Evolutionary conservation across 2,329 filamentous ascomycete species (phyloP).

Genomic region (Macrophomina pseudophaseolina): DNA sequence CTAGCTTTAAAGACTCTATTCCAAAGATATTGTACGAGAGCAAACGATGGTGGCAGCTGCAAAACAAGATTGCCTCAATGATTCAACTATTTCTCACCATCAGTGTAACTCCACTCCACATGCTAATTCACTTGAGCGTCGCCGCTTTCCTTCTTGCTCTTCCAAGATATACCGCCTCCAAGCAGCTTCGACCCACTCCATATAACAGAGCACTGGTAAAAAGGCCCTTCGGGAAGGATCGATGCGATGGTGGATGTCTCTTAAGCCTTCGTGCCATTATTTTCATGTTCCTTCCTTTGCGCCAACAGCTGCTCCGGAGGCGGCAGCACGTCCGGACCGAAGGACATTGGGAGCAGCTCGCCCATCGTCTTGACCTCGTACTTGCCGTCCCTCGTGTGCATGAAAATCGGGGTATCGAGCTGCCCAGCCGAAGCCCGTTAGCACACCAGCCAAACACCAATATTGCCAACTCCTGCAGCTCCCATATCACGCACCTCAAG

Average conservation of each 20-base stretch:
- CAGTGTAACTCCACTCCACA: too few relatives aligned
- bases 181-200: background rate
- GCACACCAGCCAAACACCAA: background rate
- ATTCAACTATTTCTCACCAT: too few relatives aligned
- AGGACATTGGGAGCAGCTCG: constrained; percentile 61
- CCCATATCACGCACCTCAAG: constrained; percentile 26
- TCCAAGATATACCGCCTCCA: too few relatives aligned
- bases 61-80: too few relatives aligned
- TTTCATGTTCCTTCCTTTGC: constrained; percentile 26
- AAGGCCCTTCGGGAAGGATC: too few relatives aligned
- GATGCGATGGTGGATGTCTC: background rate
- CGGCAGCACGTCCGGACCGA: constrained; percentile 57
- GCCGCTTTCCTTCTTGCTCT: too few relatives aligned
- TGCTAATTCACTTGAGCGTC: too few relatives aligned
- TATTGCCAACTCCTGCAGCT: too few relatives aligned
- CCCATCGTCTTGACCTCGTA: constrained; percentile 73
- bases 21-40: too few relatives aligned
- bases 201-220: background rate
- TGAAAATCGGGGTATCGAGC: constrained; percentile 76
- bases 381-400: constrained; percentile 85
- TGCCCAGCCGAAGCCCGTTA: constrained; percentile 29
- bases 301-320: constrained; percentile 41
- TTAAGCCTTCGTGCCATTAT: background rate
- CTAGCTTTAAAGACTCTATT: too few relatives aligned
- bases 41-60: too few relatives aligned